Evolutionary conservation across 176 grass and related monocot genomes (phyloP).

Genomic region (Themeda triandra): DNA sequence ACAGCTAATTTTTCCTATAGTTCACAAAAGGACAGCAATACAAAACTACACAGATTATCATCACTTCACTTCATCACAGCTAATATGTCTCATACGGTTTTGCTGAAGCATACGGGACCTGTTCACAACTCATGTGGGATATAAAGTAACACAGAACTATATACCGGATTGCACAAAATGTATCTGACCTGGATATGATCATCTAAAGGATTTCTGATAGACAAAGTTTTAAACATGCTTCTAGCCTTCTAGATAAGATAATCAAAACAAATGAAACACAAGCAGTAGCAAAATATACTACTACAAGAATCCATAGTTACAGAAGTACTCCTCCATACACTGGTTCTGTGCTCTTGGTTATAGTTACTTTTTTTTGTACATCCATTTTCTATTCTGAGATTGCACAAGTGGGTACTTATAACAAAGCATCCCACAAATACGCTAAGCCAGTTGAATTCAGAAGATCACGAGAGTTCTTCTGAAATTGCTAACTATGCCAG

Average conservation of each 20-base stretch:
- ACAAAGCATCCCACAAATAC: not conserved
- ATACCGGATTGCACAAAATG: not conserved
- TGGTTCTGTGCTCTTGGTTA: not conserved
- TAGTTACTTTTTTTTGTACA: not conserved
- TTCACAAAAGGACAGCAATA: not conserved
- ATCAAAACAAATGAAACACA: not conserved
- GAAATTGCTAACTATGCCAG: not conserved
- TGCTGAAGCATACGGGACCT: not conserved
- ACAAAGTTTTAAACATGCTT: not conserved
- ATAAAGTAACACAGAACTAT: not conserved
- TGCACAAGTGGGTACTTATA: not conserved
- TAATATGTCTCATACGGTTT: not conserved
- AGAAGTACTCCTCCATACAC: not conserved
- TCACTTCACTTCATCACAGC: not conserved
- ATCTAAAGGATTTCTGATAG: not conserved
- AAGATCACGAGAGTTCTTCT: not conserved
- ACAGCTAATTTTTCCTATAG: not conserved
- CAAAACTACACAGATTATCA: not conserved
- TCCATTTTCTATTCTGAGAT: not conserved
- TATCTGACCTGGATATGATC: not conserved
- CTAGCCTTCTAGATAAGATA: not conserved
- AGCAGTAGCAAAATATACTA: not conserved
- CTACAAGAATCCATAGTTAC: not conserved
- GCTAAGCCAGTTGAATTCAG: not conserved
- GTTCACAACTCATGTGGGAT: not conserved